phyloP scores from a whole-genome alignment of 352 stramenopile species.

The Peronosclerospora sorghi region DNA sequence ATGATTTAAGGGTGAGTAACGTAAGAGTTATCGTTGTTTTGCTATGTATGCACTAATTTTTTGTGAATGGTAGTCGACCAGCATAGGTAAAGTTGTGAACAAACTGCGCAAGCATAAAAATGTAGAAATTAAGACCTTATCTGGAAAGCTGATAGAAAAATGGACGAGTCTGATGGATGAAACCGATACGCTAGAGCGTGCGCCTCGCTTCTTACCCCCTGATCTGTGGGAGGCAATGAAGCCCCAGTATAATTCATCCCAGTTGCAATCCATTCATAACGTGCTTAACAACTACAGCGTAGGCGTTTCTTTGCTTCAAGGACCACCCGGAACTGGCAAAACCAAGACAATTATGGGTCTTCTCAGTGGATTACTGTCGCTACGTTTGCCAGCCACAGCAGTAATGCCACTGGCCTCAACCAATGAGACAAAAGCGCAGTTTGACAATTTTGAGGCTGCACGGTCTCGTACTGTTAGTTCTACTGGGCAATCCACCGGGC shows the following conservation, averaged over 20 bases:
- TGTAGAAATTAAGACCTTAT: constrained; percentile 28
- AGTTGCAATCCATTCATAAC: constrained; percentile 80
- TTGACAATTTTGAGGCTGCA: constrained; percentile 41
- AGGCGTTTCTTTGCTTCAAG: constrained; percentile 87
- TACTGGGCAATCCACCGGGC: constrained; percentile 2
- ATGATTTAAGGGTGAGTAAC: constrained; percentile 53
- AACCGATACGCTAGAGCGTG: constrained; percentile 39
- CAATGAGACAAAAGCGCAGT: constrained; percentile 15
- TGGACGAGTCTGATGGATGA: constrained; percentile 70
- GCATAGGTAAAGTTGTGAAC: constrained; percentile 78
- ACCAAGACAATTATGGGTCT: constrained; percentile 88
- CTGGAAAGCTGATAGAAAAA: constrained; percentile 56
- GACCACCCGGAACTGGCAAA: constrained; percentile 92
- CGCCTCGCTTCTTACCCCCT: constrained; percentile 47
- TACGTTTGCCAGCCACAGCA: constrained; percentile 41
- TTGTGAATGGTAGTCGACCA: constrained; percentile 40
- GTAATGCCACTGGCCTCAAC: constrained; percentile 22
- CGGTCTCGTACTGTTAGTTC: constrained; percentile 19
- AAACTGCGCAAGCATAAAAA: constrained; percentile 75
- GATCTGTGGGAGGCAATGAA: constrained; percentile 70
- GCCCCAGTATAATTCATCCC: constrained; percentile 74
- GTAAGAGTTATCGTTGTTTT: background rate
- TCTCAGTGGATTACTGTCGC: constrained; percentile 58
- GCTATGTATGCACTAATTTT: constrained; percentile 3
- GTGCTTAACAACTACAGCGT: constrained; percentile 82